A percentile compares a stretch with the other conserved stretches of the same genome.
phyloP scores from a whole-genome alignment of 1,139 yeast species.

The Suhomyces yuchorum region DNA sequence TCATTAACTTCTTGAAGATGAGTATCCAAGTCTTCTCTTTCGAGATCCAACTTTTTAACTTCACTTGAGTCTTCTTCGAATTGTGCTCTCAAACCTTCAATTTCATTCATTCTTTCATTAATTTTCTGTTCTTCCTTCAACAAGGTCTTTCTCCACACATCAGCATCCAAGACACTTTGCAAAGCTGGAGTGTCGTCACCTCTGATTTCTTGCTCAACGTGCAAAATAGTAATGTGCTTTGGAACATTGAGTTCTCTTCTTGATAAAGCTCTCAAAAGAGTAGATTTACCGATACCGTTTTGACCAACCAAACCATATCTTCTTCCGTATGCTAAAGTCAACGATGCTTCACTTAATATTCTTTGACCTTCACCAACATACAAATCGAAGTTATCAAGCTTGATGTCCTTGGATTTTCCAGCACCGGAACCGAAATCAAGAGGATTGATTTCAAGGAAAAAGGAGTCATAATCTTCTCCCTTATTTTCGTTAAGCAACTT shows the following conservation, averaged over 20 bases:
- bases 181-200: slow-evolving; percentile 92
- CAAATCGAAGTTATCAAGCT: slow-evolving; percentile 87
- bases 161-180: slow-evolving; percentile 96
- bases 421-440: slow-evolving; percentile 87
- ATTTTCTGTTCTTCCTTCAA: slow-evolving; percentile 74
- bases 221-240: slow-evolving; percentile 89
- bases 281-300: slow-evolving; percentile 99
- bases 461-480: slow-evolving; percentile 84
- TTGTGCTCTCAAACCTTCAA: slow-evolving; percentile 66
- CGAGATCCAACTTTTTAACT: slow-evolving; percentile 80
- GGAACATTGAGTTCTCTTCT: slow-evolving; percentile 94
- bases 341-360: slow-evolving; percentile 83
- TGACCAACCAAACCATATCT: slow-evolving; percentile 98
- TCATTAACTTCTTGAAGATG: slow-evolving; percentile 79
- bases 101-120: slow-evolving; percentile 71
- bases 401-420: slow-evolving; percentile 93
- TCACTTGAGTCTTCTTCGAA: slow-evolving; percentile 85
- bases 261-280: slow-evolving; percentile 84
- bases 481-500: slow-evolving; percentile 67
- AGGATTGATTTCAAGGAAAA: slow-evolving; percentile 93
- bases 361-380: slow-evolving; percentile 96
- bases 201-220: slow-evolving; percentile 94
- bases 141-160: slow-evolving; percentile 95
- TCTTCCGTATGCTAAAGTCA: slow-evolving; percentile 87
- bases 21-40: slow-evolving; percentile 79